Conservation (phyloP, 2,329 filamentous ascomycete species). For the Xylariomycetidae sp. region DNA sequence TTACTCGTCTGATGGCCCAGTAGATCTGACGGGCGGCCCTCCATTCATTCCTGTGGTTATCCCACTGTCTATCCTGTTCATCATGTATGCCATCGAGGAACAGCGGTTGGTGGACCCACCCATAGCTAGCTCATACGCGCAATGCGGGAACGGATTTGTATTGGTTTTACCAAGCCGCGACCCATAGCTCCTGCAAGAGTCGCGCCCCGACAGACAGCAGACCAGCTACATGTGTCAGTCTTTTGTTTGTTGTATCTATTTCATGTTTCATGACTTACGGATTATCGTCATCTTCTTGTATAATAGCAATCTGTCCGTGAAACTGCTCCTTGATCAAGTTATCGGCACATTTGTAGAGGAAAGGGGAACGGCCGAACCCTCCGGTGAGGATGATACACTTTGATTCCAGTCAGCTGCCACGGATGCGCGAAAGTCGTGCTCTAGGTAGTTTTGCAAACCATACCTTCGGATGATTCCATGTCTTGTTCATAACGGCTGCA, state of each 20-base stretch:
- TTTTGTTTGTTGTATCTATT: no score
- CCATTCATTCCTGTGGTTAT: no score
- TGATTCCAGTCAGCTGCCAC: background rate
- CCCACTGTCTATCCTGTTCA: constrained; percentile 13
- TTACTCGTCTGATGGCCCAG: no score
- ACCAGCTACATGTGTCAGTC: background rate
- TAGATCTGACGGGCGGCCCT: no score
- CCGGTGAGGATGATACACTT: background rate
- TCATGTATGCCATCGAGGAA: background rate
- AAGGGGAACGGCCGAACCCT: background rate
- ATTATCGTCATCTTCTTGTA: background rate
- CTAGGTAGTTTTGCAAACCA: background rate
- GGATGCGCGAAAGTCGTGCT: background rate
- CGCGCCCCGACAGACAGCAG: background rate
- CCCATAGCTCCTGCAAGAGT: background rate
- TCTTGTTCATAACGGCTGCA: background rate
- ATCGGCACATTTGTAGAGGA: background rate
- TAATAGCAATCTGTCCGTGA: background rate
- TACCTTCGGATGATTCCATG: background rate
- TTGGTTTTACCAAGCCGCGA: background rate
- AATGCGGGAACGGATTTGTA: background rate
- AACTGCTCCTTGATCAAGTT: background rate
- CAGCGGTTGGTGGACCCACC: background rate
- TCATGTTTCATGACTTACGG: no score
- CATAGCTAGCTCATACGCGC: background rate